Evolutionary conservation across 139 green algal genomes (phyloP).

Genomic region (Chlamydomonas urium): DNA sequence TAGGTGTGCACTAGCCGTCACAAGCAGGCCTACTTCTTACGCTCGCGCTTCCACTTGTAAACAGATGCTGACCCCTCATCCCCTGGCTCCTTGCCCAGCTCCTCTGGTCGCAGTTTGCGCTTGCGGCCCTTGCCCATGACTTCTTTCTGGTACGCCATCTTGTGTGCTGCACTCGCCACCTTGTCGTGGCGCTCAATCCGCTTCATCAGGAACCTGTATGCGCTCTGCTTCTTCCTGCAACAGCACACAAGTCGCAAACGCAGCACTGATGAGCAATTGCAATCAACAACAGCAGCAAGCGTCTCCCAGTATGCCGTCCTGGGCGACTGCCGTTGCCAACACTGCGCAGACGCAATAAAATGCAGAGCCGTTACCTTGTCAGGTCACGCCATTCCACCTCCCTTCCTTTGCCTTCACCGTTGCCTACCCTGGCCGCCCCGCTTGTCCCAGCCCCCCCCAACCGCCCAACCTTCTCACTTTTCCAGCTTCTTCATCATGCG

Average conservation of each 20-base stretch:
- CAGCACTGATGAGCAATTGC: too few relatives aligned
- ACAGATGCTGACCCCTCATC: constrained; percentile 18
- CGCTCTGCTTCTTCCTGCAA: constrained; percentile 53
- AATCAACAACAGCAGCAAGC: too few relatives aligned
- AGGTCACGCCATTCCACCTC: too few relatives aligned
- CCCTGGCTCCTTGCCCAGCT: constrained; percentile 26
- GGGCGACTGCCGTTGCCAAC: too few relatives aligned
- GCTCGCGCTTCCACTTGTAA: constrained; percentile 65
- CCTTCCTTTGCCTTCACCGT: too few relatives aligned
- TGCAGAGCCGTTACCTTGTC: too few relatives aligned
- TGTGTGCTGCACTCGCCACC: constrained; percentile 46
- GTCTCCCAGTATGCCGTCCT: too few relatives aligned
- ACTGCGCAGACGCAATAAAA: too few relatives aligned
- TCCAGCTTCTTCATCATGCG: constrained; percentile 19
- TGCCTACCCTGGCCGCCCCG: too few relatives aligned
- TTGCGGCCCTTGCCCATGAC: constrained; percentile 78
- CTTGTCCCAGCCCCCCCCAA: too few relatives aligned
- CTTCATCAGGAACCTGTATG: constrained; percentile 82
- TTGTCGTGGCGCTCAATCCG: constrained; percentile 56
- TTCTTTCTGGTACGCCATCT: constrained; percentile 68
- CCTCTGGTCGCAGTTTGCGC: constrained; percentile 55
- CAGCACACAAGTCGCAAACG: too few relatives aligned
- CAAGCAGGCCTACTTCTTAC: constrained; percentile 45
- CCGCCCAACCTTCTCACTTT: too few relatives aligned
- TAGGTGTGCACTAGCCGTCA: neutral